A percentile compares a stretch with the other conserved stretches of the same genome.
These are phyloP conservation scores for Thalia dealbata DNA, from an alignment of 176 grass and related monocot species.

Conservation along the genomic window DNA sequence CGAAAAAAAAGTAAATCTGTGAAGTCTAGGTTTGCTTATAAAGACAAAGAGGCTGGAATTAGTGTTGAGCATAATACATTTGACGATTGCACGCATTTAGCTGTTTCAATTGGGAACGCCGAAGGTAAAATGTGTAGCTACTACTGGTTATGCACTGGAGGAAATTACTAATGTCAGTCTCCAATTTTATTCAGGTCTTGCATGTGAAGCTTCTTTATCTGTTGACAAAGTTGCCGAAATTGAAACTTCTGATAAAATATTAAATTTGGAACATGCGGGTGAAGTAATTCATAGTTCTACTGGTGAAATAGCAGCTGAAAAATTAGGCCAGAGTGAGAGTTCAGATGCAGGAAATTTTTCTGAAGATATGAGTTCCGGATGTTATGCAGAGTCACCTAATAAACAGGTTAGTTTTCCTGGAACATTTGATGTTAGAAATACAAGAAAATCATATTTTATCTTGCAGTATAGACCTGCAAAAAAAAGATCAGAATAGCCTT, in stretches of 20 bases:
- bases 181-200: background rate
- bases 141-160: conserved; percentile 16
- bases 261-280: conserved; percentile 24
- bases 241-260: conserved; percentile 24
- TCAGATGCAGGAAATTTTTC: conserved; percentile 10
- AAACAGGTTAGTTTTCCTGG: conserved; percentile 11
- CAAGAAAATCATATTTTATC: background rate
- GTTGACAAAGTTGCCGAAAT: conserved; percentile 13
- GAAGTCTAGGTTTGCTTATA: conserved; percentile 23
- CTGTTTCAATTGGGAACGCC: background rate
- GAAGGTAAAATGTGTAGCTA: conserved; percentile 15
- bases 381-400: background rate
- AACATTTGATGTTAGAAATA: conserved; percentile 21
- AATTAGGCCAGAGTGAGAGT: conserved; percentile 32
- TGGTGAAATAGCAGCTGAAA: conserved; percentile 5
- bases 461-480: too few species aligned
- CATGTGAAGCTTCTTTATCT: conserved; percentile 12
- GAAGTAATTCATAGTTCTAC: conserved; percentile 21
- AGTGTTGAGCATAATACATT: conserved; percentile 23
- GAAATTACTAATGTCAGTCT: conserved; percentile 4
- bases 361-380: conserved; percentile 15
- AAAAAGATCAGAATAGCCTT: too few species aligned
- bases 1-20: conserved; percentile 40
- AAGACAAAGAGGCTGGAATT: conserved; percentile 7
- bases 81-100: conserved; percentile 18